Conservation (phyloP, 768 basidiomycete species). For the Mycena kentingensis region DNA sequence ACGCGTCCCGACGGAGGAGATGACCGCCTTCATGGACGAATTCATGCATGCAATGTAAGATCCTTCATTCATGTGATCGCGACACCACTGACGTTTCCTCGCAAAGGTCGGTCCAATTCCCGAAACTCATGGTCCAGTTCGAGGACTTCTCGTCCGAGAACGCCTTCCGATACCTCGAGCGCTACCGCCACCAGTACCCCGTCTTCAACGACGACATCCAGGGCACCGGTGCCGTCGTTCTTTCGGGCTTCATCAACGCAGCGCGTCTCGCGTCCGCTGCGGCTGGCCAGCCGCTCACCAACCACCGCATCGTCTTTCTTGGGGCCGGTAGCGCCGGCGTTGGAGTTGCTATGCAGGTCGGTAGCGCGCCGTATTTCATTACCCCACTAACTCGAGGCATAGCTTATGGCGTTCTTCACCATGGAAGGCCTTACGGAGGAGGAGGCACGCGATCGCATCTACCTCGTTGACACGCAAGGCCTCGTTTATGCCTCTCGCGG, state of each 20-base stretch:
- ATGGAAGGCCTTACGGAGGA: conserved; percentile 74
- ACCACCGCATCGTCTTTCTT: conserved; percentile 88
- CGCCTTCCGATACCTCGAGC: conserved; percentile 82
- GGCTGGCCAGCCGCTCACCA: conserved; percentile 64
- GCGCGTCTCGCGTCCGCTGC: conserved; percentile 73
- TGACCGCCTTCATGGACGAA: conserved; percentile 87
- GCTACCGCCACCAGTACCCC: conserved; percentile 69
- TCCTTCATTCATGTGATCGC: background rate
- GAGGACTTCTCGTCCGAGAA: conserved; percentile 94
- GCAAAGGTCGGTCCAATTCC: background rate
- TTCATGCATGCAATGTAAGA: conserved; percentile 78
- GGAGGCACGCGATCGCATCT: conserved; percentile 77
- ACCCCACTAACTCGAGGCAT: no score
- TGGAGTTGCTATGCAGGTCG: conserved; percentile 91
- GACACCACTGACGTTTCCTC: no score
- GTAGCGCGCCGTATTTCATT: no score
- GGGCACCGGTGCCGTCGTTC: conserved; percentile 87
- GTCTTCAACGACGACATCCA: conserved; percentile 93
- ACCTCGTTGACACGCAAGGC: conserved; percentile 85
- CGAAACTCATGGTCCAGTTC: conserved; percentile 73
- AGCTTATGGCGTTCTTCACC: conserved; percentile 85
- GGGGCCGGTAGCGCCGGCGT: conserved; percentile 93
- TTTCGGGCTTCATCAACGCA: conserved; percentile 88
- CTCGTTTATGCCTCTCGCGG: conserved; percentile 78
- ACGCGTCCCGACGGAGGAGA: conserved; percentile 62